Percentiles rank a stretch among this genome's conserved stretches.
These are phyloP conservation scores for Backusella psychrophila DNA, from an alignment of 192 early-diverging fungal genomes.

Conservation along the genomic window DNA sequence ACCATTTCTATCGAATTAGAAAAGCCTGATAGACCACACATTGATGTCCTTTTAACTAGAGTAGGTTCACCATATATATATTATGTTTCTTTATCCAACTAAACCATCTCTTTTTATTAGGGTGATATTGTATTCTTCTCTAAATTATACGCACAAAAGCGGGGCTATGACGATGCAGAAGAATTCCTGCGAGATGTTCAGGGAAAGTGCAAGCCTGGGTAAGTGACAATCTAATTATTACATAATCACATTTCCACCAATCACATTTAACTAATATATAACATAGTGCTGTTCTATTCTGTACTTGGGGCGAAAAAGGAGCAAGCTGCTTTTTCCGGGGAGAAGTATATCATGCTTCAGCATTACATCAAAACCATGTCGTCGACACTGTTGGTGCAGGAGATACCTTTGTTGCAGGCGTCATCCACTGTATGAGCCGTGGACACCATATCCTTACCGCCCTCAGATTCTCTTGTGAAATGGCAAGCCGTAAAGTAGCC, in stretches of 20 bases:
- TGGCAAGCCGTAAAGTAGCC: slow-evolving; percentile 47
- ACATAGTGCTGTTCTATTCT: slow-evolving; percentile 55
- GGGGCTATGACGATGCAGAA: slow-evolving; percentile 48
- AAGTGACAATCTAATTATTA: background rate
- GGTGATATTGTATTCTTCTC: slow-evolving; percentile 67
- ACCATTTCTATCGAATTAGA: slow-evolving; percentile 71
- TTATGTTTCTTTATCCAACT: background rate
- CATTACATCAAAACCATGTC: slow-evolving; percentile 28
- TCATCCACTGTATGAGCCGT: slow-evolving; percentile 40
- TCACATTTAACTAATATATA: background rate
- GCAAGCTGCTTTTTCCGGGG: slow-evolving; percentile 43
- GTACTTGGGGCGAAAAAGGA: slow-evolving; percentile 62
- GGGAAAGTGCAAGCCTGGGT: slow-evolving; percentile 24
- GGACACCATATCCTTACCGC: slow-evolving; percentile 21
- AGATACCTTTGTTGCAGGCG: slow-evolving; percentile 56
- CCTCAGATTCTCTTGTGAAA: slow-evolving; percentile 42
- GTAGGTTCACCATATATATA: background rate
- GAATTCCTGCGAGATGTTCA: slow-evolving; percentile 15
- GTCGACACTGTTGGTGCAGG: slow-evolving; percentile 55
- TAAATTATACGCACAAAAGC: slow-evolving; percentile 57
- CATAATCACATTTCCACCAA: background rate
- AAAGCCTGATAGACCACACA: slow-evolving; percentile 58
- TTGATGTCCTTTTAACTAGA: slow-evolving; percentile 51
- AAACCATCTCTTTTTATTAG: slow-evolving; percentile 4
- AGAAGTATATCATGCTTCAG: slow-evolving; percentile 26